Base-by-base conservation (phyloP, 139 green algal species). In the Chlorella vulgaris region DNA sequence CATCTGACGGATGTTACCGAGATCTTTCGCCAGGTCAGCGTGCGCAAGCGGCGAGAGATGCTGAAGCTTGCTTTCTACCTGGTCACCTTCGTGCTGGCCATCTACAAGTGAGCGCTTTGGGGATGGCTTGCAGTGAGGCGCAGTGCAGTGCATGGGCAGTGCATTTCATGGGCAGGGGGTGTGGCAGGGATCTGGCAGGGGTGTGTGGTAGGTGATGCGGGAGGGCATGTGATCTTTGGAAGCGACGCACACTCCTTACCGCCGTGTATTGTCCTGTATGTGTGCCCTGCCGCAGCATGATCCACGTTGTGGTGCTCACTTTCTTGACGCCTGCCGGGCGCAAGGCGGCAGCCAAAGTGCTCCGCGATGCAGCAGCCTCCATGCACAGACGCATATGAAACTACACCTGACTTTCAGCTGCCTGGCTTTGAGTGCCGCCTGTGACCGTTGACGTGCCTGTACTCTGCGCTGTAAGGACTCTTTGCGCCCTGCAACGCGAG, bases 1-100 rank as follows among this genome's bases (percentile, higher is more conserved):
- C 78, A 92, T 60, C 26, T 81, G 19, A 80, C 88, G 38, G 91
- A 95, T 47, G 90, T 92, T 15, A 95, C 91, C 47, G 91, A 95
- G 50, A 86, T 94, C 5, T 95, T 95, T 80, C 71, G 86, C 5
- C 35, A 84, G 63, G 35, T 88, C 39, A 50, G 42, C 19, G 76
- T 67, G 40, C 79, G 81, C 43, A 84, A 92, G 55, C 89, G 91
- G 74, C 87, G 83, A 47, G 82, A 88, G 53, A 73, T 91, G 13
- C 77, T 86, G 40, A 89, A 93, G 75, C 83, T 95, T 4, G 82
- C 85, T 0, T 69, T 89, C 31, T 90, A 92, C 77, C 66, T 94
- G 8, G 2, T 89, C n/a, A 68, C 73, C 53, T 95, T 95, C 58
- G 74, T 91, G 6, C 31, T 90, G 33, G 87, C 88, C 1, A 90